Evolutionary conservation across 345 rosid species (phyloP).

Genomic region (Populus euphratica): DNA sequence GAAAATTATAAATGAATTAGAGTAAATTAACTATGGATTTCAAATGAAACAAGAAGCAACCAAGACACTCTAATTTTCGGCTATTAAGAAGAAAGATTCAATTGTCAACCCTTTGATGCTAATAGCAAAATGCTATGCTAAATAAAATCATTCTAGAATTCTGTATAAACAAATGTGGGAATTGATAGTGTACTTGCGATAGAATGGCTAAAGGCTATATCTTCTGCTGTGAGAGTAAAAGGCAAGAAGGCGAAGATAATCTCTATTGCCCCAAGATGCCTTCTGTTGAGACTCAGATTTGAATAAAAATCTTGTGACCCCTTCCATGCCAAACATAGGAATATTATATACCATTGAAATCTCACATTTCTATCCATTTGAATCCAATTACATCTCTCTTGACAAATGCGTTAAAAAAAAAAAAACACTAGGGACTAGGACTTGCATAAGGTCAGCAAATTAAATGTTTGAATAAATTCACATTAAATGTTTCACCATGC

Average conservation of each 20-base stretch:
- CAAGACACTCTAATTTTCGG: too few species aligned
- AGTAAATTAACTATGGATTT: too few species aligned
- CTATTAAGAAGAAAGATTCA: too few species aligned
- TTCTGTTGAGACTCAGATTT: not conserved
- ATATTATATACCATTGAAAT: not conserved
- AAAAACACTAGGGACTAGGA: not conserved
- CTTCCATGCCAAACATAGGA: not conserved
- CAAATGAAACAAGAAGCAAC: too few species aligned
- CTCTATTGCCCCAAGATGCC: not conserved
- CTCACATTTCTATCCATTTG: not conserved
- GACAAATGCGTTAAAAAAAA: not conserved
- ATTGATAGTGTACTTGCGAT: too few species aligned
- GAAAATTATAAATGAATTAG: too few species aligned
- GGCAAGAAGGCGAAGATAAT: not conserved
- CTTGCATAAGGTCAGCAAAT: not conserved
- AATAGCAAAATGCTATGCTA: too few species aligned
- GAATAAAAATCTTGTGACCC: not conserved
- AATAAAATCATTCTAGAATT: too few species aligned
- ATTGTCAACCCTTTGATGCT: too few species aligned
- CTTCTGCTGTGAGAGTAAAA: not conserved
- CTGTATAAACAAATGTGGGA: too few species aligned
- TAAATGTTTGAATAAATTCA: not conserved
- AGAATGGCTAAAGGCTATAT: not conserved
- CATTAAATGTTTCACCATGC: not conserved
- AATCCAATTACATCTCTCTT: not conserved